Evolutionary conservation across 2,329 filamentous ascomycete genomes (phyloP), one percentile per base, ranked within the genome.

Genomic region (Albifimbria verrucaria): DNA sequence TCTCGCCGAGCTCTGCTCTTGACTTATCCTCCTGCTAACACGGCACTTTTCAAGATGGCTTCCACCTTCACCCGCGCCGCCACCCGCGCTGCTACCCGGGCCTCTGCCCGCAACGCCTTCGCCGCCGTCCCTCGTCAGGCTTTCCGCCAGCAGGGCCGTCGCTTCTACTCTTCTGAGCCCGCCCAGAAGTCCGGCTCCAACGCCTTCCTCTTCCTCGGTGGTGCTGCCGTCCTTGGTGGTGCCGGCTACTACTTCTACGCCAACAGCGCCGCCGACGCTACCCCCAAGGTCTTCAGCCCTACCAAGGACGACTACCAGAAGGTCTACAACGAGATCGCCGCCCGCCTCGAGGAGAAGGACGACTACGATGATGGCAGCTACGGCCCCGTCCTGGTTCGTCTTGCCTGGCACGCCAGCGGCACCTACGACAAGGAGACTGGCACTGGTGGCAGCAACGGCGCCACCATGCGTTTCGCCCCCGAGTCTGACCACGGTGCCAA

Each of bases 301-400:
- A 88, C 83, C 66, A 85, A 88, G 74, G 86, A 88, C 64, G 92
- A 99, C 75, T 97, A 96, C 80, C 92, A 97, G 80, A 88, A 90
- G 74, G 90, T 97, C 51, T 97, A 97, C 79, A 83, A 97, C 71
- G 87, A 87, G 67, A 86, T 97, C 63, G 92, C 93, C 52, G 75
- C 79, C 67, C 80, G 80, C 56, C 78, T 97, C 52, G 87, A 94
- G 72, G 90, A 97, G 76, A 86, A 96, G 69, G 90, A 94, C 63
- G 88, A 97, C 61, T 97, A 97, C 71, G 93, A 97, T 67, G 93
- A 99, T 72, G 93, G 94, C 62, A 94, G 89, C 77, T 97, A 95
- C 70, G 93, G 92, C 53, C 94, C 93, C 24, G 92, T 97, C 56
- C 79, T 97, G 52, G 76, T 97, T 59, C 86, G 93, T 65, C 83